Evolutionary conservation across 208 protist genomes (phyloP).

Genomic region (Leishmania turanica): DNA sequence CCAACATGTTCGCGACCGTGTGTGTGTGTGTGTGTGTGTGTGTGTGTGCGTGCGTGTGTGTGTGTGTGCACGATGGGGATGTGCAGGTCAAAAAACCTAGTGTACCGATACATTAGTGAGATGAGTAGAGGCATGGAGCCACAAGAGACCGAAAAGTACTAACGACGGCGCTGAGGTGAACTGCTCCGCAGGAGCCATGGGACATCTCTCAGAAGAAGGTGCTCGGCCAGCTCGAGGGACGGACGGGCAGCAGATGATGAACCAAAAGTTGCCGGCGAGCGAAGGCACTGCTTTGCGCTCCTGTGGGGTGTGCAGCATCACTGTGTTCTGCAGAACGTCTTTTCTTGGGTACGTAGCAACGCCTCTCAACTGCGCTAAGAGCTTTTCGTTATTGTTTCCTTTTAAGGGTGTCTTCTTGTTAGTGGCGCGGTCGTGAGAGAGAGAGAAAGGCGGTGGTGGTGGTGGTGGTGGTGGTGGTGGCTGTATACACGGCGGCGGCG

Average conservation of each 20-base stretch:
- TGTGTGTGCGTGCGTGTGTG: background rate
- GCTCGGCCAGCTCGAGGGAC: background rate
- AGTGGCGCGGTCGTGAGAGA: background rate
- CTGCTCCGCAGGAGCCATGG: background rate
- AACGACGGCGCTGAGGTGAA: background rate
- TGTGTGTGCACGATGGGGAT: background rate
- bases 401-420: background rate
- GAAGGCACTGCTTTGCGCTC: background rate
- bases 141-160: too few relatives aligned
- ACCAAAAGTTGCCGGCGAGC: too few relatives aligned
- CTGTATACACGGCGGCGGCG: background rate
- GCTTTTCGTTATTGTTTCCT: background rate
- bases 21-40: background rate
- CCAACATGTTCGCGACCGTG: conserved; percentile 4
- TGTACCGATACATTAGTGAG: background rate
- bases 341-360: background rate
- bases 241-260: background rate
- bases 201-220: background rate
- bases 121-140: background rate
- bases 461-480: background rate
- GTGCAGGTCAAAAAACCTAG: background rate
- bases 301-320: background rate
- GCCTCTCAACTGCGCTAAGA: background rate
- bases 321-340: background rate
- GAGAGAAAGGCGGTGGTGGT: background rate